Base-by-base conservation (phyloP, 2,329 filamentous ascomycete genomes). In the Talaromyces sp. region DNA sequence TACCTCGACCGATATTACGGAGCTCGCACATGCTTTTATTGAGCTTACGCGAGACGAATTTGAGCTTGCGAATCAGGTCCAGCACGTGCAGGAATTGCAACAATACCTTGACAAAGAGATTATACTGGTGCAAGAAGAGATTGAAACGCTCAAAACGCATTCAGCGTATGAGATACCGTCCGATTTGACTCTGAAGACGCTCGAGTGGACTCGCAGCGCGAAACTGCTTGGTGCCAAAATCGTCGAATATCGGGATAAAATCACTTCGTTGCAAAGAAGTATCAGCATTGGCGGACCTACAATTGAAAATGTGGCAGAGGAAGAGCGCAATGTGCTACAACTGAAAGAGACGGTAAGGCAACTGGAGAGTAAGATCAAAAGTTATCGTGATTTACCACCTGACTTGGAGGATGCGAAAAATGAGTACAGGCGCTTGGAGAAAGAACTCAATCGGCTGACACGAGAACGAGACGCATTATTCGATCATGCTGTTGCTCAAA, bases 341-440 rank as follows among this genome's bases (percentile, higher is more conserved):
- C 76, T 94, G 47, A 80, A 89, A 41, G 79, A 83, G 4, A 85
- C 89, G 65, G 82, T 95, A 8, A 82, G 82, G 54, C 83, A 82
- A 11, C 92, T 93, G 68, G 85, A 89, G 62, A 87, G 86, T 1
- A 85, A 89, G 67, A 81, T 94, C 19, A 82, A 82, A 43, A 83
- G 83, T 25, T 96, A 92, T 69, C 85, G 88, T 62, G 88, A 89
- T 7, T 76, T 97, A 66, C 90, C 93, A 1, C 88, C 87, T 6
- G 88, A 96, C 72, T 78, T 85, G 9, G 84, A 88, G 57, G 83
- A 86, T 56, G 92, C 92, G 41, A 85, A 89, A 69, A 78, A 82
- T n/a, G 88, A 91, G 73, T 82, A 97, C 33, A 89, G 90, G 68
- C 80, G 83, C 35, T 78, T 93, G 50, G 85, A 90, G 66, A 79